A percentile compares a stretch with the other conserved stretches of the same genome.
Evolutionary conservation across 805 yeast genomes (phyloP).

Genomic region (Candida pini): DNA sequence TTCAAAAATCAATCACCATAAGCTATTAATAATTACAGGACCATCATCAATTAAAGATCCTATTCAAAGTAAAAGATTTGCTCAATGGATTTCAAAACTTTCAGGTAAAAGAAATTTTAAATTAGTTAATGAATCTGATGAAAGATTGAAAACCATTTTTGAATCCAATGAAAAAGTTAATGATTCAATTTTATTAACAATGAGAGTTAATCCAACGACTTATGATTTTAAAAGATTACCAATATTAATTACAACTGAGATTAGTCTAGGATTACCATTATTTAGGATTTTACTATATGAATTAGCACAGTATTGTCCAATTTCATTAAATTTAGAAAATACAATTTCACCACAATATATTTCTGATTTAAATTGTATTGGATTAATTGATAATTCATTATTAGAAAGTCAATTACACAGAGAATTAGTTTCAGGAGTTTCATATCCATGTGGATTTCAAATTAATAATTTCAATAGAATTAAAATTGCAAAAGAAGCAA

Average conservation of each 20-base stretch:
- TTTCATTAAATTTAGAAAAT: conserved; percentile 41
- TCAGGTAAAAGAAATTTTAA: conserved; percentile 18
- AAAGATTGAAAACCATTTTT: conserved; percentile 4
- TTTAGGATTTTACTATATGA: conserved; percentile 35
- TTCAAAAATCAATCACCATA: conserved; percentile 5
- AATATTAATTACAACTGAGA: conserved; percentile 20
- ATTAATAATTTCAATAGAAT: conserved; percentile 22
- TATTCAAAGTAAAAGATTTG: conserved; percentile 33
- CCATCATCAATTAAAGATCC: conserved; percentile 30
- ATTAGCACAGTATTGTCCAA: conserved; percentile 37
- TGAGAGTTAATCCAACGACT: conserved; percentile 34
- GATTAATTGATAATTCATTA: conserved; percentile 37
- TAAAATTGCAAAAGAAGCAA: conserved; percentile 40
- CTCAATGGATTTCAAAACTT: conserved; percentile 33
- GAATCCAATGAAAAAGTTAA: conserved; percentile 4
- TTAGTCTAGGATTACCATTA: conserved; percentile 34
- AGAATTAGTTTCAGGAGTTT: conserved; percentile 44
- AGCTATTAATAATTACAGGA: conserved; percentile 34
- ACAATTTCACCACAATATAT: conserved; percentile 47
- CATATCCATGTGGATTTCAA: conserved; percentile 44
- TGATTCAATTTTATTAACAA: conserved; percentile 25
- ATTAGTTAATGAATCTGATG: background rate
- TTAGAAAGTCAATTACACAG: conserved; percentile 46
- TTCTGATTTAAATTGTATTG: conserved; percentile 41
- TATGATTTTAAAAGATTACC: conserved; percentile 18